Evolutionary conservation across 495 filamentous ascomycete species (phyloP).

Genomic region (Rostrohypoxylon terebratum): DNA sequence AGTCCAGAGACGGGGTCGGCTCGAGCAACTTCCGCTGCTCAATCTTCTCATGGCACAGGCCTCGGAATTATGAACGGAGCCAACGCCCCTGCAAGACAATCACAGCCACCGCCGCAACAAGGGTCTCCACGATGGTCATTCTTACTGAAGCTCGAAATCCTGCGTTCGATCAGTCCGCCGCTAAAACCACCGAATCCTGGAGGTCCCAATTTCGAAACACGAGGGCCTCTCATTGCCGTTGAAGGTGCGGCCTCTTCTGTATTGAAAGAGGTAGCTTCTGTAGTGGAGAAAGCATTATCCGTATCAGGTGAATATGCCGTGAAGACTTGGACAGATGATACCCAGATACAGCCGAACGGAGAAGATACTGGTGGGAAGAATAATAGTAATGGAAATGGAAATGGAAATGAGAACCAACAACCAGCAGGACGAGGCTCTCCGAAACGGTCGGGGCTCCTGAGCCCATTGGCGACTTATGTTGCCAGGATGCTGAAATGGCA

Average conservation of each 20-base stretch:
- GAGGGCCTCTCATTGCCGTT: constrained; percentile 84
- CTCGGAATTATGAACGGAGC: constrained; percentile 24
- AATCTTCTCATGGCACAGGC: constrained; percentile 34
- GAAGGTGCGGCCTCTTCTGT: constrained; percentile 74
- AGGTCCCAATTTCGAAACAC: constrained; percentile 57
- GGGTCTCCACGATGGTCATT: constrained; percentile 41
- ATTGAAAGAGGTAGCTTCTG: constrained; percentile 66
- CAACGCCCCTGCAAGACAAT: constrained; percentile 15
- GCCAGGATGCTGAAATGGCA: constrained; percentile 80
- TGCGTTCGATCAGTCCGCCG: constrained; percentile 54
- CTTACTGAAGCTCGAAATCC: constrained; percentile 48
- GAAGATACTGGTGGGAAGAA: constrained; percentile 52
- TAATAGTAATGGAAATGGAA: constrained; percentile 21
- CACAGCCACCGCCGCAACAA: constrained; percentile 28
- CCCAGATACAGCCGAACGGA: constrained; percentile 48
- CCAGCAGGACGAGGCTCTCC: constrained; percentile 13
- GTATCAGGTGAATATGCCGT: constrained; percentile 70
- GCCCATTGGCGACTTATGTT: constrained; percentile 72
- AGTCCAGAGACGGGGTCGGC: constrained; percentile 26
- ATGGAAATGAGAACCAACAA: constrained; percentile 23
- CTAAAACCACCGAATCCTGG: constrained; percentile 61
- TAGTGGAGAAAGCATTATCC: constrained; percentile 70
- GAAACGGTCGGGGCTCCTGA: constrained; percentile 27
- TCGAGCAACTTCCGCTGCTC: constrained; percentile 15
- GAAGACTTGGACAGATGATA: constrained; percentile 62